Base-by-base conservation (phyloP, 1,139 yeast species). In the Kodamaea ohmeri region DNA sequence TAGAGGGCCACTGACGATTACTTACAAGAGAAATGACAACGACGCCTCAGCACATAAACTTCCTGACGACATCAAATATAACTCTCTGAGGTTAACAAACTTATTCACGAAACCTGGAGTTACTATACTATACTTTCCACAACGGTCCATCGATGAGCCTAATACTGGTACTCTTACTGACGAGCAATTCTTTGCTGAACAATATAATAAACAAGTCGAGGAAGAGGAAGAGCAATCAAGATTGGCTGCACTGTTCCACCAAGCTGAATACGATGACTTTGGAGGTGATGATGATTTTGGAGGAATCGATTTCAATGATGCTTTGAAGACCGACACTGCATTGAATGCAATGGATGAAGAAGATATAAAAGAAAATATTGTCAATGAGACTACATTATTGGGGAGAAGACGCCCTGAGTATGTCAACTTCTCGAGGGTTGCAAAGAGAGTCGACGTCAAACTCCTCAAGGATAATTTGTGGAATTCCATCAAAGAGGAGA, bases 391-490 rank as follows among this genome's bases (percentile, higher is more conserved):
- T 2, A 45, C 42, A 2, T 39, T 48, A 26, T 32, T 39, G 25
- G 50, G 50, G 6, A 36, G 44, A n/a, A 48, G 40, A 11, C 65
- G 84, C 41, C 79, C 83, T 1, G 86, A 81, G 36, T 77, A 77
- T 47, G 80, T 89, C 34, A 80, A 75, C 45, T 89, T 82, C 52
- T 86, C 97, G 1, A 71, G 84, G 39, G 79, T 81, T 3, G 92
- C 97, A 3, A 90, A 89, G 57, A 75, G 83, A 48, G 96, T 92
- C 14, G 95, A 92, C 56, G 85, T 92, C 32, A 78, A 79, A 50
- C 65, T 73, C 27, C 68, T 92, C 43, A 92, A 92, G 61, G 87
- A 85, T 45, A 88, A 88, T 53, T 56, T 92, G 32, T 92, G 97
- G 97, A 71, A 71, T 25, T 74, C 79, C 1, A 67, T 80, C 14